Evolutionary conservation across 2,329 filamentous ascomycete species (phyloP).

Genomic region (Mariannaea sp.): DNA sequence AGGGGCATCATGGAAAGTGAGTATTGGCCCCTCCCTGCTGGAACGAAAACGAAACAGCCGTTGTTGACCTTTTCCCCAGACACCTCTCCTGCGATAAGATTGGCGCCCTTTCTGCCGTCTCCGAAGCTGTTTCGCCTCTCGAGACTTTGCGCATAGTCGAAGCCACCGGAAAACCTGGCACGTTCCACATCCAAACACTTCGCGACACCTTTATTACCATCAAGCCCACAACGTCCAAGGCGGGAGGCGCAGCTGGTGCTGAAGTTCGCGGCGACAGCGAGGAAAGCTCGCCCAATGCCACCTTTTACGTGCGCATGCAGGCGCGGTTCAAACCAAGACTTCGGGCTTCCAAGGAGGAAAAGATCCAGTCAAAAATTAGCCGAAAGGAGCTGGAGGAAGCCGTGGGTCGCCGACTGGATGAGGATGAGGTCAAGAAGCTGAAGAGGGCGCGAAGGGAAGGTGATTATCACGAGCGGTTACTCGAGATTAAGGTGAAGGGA

Average conservation of each 20-base stretch:
- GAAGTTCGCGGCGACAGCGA: slow-evolving; percentile 80
- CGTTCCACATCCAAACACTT: slow-evolving; percentile 76
- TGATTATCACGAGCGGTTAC: slow-evolving; percentile 83
- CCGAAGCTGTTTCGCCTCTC: slow-evolving; percentile 81
- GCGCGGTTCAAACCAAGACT: slow-evolving; percentile 87
- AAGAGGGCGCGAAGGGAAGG: slow-evolving; percentile 85
- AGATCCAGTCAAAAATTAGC: slow-evolving; percentile 82
- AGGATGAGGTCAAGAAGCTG: slow-evolving; percentile 83
- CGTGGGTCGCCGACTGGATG: slow-evolving; percentile 75
- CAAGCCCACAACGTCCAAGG: slow-evolving; percentile 57
- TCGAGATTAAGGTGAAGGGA: slow-evolving; percentile 87
- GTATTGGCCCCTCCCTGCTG: slow-evolving; percentile 27
- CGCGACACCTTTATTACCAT: slow-evolving; percentile 72
- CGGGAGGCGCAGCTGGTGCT: slow-evolving; percentile 49
- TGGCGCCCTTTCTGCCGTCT: slow-evolving; percentile 75
- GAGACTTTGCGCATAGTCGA: slow-evolving; percentile 78
- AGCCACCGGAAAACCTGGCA: slow-evolving; percentile 67
- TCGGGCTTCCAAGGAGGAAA: slow-evolving; percentile 80
- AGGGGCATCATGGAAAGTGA: slow-evolving; percentile 85
- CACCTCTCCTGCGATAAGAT: slow-evolving; percentile 87
- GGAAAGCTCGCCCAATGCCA: slow-evolving; percentile 69
- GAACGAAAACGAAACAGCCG: too few relatives aligned
- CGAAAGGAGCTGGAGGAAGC: slow-evolving; percentile 82
- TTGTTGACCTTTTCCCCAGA: too few relatives aligned
- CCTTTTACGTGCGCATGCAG: slow-evolving; percentile 87